These are phyloP conservation scores for Aphanomyces stellatus DNA, from an alignment of 352 stramenopile genomes.

Conservation along the genomic window DNA sequence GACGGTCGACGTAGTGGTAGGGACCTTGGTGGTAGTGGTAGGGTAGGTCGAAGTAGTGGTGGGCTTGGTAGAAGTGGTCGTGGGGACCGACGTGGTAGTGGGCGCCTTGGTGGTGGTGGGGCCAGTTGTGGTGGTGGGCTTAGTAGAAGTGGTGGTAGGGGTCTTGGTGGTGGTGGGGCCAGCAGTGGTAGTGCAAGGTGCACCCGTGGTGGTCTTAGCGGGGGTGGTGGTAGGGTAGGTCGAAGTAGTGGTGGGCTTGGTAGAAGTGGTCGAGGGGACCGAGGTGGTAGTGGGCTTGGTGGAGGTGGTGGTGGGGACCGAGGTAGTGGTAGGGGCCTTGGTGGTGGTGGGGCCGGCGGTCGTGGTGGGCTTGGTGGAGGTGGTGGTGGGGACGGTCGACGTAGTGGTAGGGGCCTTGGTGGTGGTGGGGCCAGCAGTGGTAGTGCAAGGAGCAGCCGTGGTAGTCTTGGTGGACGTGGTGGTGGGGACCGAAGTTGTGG, in stretches of 20 bases:
- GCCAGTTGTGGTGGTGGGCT: neutral
- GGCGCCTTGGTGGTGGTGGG: neutral
- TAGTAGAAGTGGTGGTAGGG: neutral
- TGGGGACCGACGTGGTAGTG: neutral
- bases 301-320: too few relatives aligned
- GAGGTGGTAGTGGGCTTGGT: neutral
- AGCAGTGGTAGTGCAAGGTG: neutral
- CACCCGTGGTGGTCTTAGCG: neutral
- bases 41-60: neutral
- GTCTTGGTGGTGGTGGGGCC: neutral
- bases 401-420: too few relatives aligned
- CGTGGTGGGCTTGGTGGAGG: too few relatives aligned
- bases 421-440: neutral
- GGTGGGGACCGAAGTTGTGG: too few relatives aligned
- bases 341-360: too few relatives aligned
- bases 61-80: neutral
- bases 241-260: too few relatives aligned
- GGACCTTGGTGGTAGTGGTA: neutral
- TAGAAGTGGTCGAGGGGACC: neutral
- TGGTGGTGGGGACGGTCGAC: too few relatives aligned
- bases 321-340: too few relatives aligned
- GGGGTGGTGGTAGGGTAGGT: neutral
- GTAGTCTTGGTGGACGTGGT: too few relatives aligned
- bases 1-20: neutral
- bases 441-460: neutral